phyloP scores from a whole-genome alignment of 208 protist species.

The Trypanosoma scelopori region DNA sequence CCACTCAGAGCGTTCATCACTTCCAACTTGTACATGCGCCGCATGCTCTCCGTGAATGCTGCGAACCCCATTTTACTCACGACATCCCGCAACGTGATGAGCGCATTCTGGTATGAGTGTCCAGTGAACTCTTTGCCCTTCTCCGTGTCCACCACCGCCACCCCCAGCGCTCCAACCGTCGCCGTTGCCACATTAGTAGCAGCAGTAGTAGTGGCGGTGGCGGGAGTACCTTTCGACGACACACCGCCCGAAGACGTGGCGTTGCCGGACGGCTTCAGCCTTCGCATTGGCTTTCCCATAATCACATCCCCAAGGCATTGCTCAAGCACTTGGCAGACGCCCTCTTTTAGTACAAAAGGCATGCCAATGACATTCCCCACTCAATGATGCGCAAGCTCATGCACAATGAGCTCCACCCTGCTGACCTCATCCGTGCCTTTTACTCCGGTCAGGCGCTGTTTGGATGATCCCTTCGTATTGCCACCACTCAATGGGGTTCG shows the following conservation, averaged over 20 bases:
- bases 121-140: constrained; percentile 75
- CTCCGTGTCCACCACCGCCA: constrained; percentile 35
- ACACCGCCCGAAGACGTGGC: neutral
- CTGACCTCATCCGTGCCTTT: constrained; percentile 25
- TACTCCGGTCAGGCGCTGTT: neutral
- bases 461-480: neutral
- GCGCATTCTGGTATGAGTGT: constrained; percentile 58
- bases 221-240: neutral
- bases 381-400: constrained; percentile 88
- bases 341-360: constrained; percentile 86
- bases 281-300: constrained; percentile 38
- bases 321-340: constrained; percentile 82
- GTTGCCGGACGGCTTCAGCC: constrained; percentile 9
- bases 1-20: constrained; percentile 20
- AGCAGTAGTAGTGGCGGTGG: neutral
- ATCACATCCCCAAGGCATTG: constrained; percentile 55
- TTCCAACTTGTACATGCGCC: constrained; percentile 30
- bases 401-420: constrained; percentile 71
- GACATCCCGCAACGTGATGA: constrained; percentile 34
- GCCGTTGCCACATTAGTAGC: neutral
- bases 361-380: constrained; percentile 82
- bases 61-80: constrained; percentile 43
- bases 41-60: constrained; percentile 32
- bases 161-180: neutral
- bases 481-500: neutral